These are phyloP conservation scores for Pueraria montana DNA, from an alignment of 306 rosid species.

Conservation along the genomic window DNA sequence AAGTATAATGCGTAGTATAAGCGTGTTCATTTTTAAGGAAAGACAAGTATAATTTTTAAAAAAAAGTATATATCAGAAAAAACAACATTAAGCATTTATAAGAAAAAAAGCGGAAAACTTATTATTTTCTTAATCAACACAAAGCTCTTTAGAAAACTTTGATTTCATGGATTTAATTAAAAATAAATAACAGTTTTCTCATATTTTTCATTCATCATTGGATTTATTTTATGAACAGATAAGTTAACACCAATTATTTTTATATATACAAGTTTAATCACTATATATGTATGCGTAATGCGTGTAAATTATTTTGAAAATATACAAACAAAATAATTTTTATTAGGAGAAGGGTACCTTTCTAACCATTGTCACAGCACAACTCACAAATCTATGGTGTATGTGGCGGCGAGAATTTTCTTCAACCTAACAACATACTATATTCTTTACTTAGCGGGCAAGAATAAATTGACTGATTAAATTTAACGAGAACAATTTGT, in stretches of 20 bases:
- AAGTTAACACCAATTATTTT: not conserved
- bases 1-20: too few relatives aligned
- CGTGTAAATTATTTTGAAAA: too few relatives aligned
- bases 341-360: not conserved
- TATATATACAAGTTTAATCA: not conserved
- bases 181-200: not conserved
- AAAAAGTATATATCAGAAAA: too few relatives aligned
- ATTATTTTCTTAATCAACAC: not conserved
- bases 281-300: too few relatives aligned
- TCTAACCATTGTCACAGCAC: not conserved
- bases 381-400: not conserved
- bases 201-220: not conserved
- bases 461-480: not conserved
- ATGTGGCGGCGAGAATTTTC: slow-evolving; percentile 4
- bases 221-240: not conserved
- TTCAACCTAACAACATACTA: not conserved
- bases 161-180: not conserved
- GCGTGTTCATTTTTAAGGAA: too few relatives aligned
- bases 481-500: slow-evolving; percentile 26
- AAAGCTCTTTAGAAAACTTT: too few relatives aligned
- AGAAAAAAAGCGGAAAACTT: not conserved
- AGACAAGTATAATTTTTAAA: too few relatives aligned
- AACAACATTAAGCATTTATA: too few relatives aligned
- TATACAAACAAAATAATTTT: not conserved
- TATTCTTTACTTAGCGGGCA: slow-evolving; percentile 8